Evolutionary conservation across 2,329 filamentous ascomycete genomes (phyloP).

Genomic region (Sporothrix globosa): DNA sequence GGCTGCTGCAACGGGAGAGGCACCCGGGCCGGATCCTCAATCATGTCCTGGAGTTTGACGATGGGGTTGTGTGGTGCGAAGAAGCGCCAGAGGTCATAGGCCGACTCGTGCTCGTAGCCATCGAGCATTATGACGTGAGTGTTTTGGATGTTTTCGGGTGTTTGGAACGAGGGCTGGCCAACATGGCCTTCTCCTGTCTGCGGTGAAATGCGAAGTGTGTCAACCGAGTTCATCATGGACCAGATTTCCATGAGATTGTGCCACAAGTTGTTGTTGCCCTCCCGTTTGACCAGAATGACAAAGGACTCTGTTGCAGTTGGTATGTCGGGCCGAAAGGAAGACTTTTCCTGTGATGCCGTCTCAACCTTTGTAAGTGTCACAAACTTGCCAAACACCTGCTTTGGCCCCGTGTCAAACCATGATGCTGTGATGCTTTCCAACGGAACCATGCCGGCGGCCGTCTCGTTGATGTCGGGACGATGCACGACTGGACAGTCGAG

Average conservation of each 20-base stretch:
- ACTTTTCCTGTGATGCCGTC: not conserved
- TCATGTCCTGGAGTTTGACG: conserved; percentile 39
- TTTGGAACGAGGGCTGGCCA: conserved; percentile 13
- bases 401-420: conserved; percentile 35
- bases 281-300: conserved; percentile 35
- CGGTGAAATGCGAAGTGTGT: conserved; percentile 33
- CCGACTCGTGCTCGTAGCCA: conserved; percentile 44
- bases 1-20: not conserved
- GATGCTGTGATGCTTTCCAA: conserved; percentile 21
- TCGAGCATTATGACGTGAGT: conserved; percentile 42
- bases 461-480: conserved; percentile 28
- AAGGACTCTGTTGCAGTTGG: not conserved
- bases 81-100: conserved; percentile 46
- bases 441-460: conserved; percentile 22
- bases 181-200: not conserved
- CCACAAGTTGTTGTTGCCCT: conserved; percentile 35
- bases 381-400: conserved; percentile 28
- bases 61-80: conserved; percentile 42
- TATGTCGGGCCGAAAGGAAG: not conserved
- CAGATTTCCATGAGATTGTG: conserved; percentile 37
- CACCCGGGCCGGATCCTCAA: conserved; percentile 28
- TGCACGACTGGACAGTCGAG: conserved; percentile 29
- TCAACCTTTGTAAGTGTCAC: not conserved
- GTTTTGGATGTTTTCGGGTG: conserved; percentile 29
- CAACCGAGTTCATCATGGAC: conserved; percentile 34